A percentile compares a stretch with the other conserved stretches of the same genome.
These are phyloP conservation scores for Alliaria petiolata DNA, from an alignment of 345 rosid species.

Conservation along the genomic window DNA sequence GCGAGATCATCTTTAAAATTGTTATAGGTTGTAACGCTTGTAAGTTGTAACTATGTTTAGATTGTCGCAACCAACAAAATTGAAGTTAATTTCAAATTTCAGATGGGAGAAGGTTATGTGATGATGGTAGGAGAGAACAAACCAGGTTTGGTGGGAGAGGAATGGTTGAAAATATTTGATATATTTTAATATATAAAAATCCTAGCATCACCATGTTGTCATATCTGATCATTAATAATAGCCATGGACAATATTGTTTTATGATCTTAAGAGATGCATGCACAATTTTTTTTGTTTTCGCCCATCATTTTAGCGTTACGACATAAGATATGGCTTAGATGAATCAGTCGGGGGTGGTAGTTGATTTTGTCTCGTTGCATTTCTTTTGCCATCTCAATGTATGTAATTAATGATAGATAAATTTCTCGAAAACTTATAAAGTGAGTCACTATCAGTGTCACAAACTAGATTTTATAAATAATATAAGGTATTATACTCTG, in stretches of 20 bases:
- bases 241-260: neutral
- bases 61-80: neutral
- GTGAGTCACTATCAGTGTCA: neutral
- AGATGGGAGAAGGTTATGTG: neutral
- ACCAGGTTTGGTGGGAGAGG: constrained; percentile 6
- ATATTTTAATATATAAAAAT: neutral
- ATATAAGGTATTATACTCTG: too few relatives aligned
- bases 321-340: neutral
- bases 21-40: neutral
- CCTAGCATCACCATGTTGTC: constrained; percentile 14
- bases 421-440: neutral
- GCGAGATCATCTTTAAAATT: neutral
- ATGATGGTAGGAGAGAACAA: neutral
- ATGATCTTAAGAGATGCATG: neutral
- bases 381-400: neutral
- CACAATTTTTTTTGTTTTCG: neutral
- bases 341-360: neutral
- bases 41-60: neutral
- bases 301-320: neutral
- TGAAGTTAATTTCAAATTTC: neutral
- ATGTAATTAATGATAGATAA: neutral
- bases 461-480: neutral
- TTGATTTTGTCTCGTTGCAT: constrained; percentile 9
- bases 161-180: neutral
- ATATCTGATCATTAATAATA: neutral